phyloP scores from a whole-genome alignment of 805 yeast genomes.

The Torulaspora maleeae region DNA sequence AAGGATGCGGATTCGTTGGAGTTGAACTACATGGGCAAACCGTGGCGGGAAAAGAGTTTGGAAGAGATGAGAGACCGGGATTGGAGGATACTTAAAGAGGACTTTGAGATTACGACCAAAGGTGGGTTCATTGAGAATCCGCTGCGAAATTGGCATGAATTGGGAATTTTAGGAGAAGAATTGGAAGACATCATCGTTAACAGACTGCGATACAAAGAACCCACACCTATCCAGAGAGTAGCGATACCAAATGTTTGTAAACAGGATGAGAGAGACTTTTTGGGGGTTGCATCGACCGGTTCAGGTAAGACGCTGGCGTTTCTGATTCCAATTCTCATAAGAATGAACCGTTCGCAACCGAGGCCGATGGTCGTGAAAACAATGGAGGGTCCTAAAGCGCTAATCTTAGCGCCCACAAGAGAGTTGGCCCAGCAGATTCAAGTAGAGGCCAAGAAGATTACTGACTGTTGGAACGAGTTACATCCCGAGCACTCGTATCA shows the following conservation, averaged over 20 bases:
- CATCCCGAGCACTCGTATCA: conserved; percentile 32
- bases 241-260: conserved; percentile 67
- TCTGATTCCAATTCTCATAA: conserved; percentile 63
- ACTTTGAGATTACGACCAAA: conserved; percentile 58
- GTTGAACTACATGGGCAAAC: conserved; percentile 27
- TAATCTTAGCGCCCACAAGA: conserved; percentile 87
- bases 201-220: conserved; percentile 50
- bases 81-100: conserved; percentile 85
- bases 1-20: conserved; percentile 17
- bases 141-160: conserved; percentile 69
- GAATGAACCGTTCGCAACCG: conserved; percentile 45
- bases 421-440: conserved; percentile 89
- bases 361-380: conserved; percentile 43
- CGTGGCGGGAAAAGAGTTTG: conserved; percentile 67
- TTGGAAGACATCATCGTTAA: conserved; percentile 38
- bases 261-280: conserved; percentile 49
- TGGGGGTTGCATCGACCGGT: conserved; percentile 96
- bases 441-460: conserved; percentile 53
- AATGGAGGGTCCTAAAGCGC: conserved; percentile 63
- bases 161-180: conserved; percentile 41
- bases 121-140: conserved; percentile 48
- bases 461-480: conserved; percentile 36
- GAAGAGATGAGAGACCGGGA: conserved; percentile 72
- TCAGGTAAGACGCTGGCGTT: conserved; percentile 91
- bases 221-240: conserved; percentile 90